Base-by-base conservation (phyloP, 1,139 yeast species). In the Diutina neorugosa region DNA sequence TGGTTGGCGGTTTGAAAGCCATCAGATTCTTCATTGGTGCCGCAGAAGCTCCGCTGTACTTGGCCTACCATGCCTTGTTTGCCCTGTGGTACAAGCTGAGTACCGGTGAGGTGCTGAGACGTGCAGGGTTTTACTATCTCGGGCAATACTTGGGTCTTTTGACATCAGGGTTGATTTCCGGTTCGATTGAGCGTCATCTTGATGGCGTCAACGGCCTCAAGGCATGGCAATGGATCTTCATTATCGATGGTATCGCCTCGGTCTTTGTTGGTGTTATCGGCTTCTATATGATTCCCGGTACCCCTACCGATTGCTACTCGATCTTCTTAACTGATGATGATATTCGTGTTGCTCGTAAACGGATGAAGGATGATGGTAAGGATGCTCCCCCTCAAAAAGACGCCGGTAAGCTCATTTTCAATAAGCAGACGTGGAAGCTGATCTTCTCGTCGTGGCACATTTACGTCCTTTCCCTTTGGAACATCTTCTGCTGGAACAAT, bases 161-260 rank as follows among this genome's bases (percentile, higher is more conserved):
- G 61, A 79, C 86, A 4, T 75, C 86, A 5, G 87, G 89, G 48
- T 74, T 82, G 52, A 67, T 84, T 40, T 84, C 84, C 53, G 79
- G 84, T n/a, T 79, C 82, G 7, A 77, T 82, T 51, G 78, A 69
- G 60, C 66, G 76, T 52, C 60, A 65, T 25, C 64, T 84, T 60
- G 68, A 73, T 54, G 81, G 80, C 34, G 65, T 63, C 5, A 64
- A 65, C 54, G 84, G 86, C 1, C 67, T 80, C 40, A 73, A 68
- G 40, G 81, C 86, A 12, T 84, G 90, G 90, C 76, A 82, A 67
- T 84, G 90, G 89, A 79, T 82, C 66, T 84, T 81, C 62, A 76
- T 85, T 55, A 74, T 84, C 57, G 89, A 84, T 64, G 86, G 84
- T 8, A 65, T 80, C 51, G 71, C 83, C 44, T 79, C 89, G 2